Base-by-base conservation (phyloP, 129 eudicot genomes). In the Mikania micrantha region DNA sequence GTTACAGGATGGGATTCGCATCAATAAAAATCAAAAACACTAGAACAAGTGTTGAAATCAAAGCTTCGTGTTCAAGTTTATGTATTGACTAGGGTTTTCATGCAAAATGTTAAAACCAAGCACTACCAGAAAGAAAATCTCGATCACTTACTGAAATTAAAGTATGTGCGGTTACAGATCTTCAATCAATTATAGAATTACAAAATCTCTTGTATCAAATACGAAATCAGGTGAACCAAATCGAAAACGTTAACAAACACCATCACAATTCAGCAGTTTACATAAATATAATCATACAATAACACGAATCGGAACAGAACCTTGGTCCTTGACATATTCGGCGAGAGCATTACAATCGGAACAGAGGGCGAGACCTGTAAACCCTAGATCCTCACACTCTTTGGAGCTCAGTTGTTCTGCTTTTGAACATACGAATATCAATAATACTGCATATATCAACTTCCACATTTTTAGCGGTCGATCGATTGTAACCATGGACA, bases 311-410 rank as follows among this genome's bases (percentile, higher is more conserved):
- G 15, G 41, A 3, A 63, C 13, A 3, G 15, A 9, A 89, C 97
- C 97, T 85, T 85, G 91, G 19, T 91, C 97, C 67, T 88, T 91
- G 68, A 88, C 85, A 50, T 83, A 91, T 34, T 91, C 95, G 44
- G 96, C 80, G 17, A 91, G 83, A 3, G 97, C 80, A 35, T 84
- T 87, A 64, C 97, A 91, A 62, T 91, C 97, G 54, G 97, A 91
- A 81, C 97, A 88, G 24, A 91, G 95, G 31, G 97, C 94, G 29
- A 87, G 97, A 77, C 97, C 97, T 28, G 94, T 91, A 75, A 91
- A 91, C 64, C 97, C 97, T 50, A 91, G 54, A 31, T 71, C 79
- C 66, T 88, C 96, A 74, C 97, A 91, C 64, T 85, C 90, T 73
- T 83, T 85, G 6, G 94, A 53, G 85, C 95, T 88, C 39, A 91